Conservation (phyloP, 2,329 filamentous ascomycete genomes). For the Arthrobotrys sphaeroides region DNA sequence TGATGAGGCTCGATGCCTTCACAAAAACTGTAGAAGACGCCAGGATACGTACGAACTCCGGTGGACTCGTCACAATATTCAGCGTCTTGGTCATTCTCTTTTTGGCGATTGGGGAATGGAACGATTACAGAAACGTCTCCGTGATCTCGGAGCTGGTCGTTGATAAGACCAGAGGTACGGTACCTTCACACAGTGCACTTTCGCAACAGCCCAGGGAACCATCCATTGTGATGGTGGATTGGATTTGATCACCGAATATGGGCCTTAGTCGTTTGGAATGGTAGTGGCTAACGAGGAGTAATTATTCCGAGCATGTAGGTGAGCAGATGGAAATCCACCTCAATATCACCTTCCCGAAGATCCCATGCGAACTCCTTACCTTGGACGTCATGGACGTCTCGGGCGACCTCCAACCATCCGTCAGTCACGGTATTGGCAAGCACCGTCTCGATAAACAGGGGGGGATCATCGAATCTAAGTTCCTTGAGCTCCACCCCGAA, state of each 20-base stretch:
- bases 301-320: constrained; percentile 62
- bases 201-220: not conserved
- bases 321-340: constrained; percentile 98
- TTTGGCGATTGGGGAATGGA: constrained; percentile 94
- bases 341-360: constrained; percentile 92
- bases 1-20: constrained; percentile 96
- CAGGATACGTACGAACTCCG: constrained; percentile 91
- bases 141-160: constrained; percentile 94
- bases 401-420: constrained; percentile 92
- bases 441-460: constrained; percentile 77
- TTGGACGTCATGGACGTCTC: constrained; percentile 99
- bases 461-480: constrained; percentile 62
- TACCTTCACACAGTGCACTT: no score
- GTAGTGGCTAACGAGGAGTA: constrained; percentile 63
- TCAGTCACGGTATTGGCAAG: constrained; percentile 91
- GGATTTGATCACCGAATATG: no score
- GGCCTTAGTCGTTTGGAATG: not conserved
- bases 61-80: constrained; percentile 91
- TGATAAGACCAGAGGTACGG: constrained; percentile 88
- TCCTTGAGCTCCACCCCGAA: constrained; percentile 64
- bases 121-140: constrained; percentile 84
- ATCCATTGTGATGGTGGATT: not conserved
- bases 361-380: constrained; percentile 94
- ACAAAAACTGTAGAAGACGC: constrained; percentile 99
- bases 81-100: constrained; percentile 89